Conservation (phyloP, 1,139 yeast genomes). For the Geotrichum restrictum region DNA sequence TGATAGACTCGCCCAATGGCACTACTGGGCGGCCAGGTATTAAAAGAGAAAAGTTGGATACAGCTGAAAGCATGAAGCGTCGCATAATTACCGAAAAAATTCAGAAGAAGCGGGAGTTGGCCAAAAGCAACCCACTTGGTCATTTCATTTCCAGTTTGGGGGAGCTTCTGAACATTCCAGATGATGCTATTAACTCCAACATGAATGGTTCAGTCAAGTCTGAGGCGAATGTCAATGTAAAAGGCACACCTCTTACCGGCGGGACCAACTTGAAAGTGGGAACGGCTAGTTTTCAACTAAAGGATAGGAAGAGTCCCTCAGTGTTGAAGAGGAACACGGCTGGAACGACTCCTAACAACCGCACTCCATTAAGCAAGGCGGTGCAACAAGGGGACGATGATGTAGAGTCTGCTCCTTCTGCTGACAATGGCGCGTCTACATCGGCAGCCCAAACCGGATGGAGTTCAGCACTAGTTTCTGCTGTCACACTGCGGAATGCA, state of each 20-base stretch:
- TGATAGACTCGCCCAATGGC: slow-evolving; percentile 23
- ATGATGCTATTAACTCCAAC: slow-evolving; percentile 27
- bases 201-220: slow-evolving; percentile 22
- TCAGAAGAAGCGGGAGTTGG: slow-evolving; percentile 30
- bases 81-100: slow-evolving; percentile 24
- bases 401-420: too few relatives aligned
- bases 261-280: slow-evolving; percentile 19
- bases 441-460: not conserved
- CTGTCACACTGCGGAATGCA: slow-evolving; percentile 31
- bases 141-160: slow-evolving; percentile 33
- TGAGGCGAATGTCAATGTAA: not conserved
- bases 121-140: slow-evolving; percentile 31
- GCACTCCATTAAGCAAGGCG: too few relatives aligned
- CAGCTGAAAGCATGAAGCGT: slow-evolving; percentile 24
- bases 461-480: slow-evolving; percentile 29
- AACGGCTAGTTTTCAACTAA: not conserved
- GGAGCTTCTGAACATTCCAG: slow-evolving; percentile 32
- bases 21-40: slow-evolving; percentile 20
- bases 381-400: too few relatives aligned
- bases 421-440: too few relatives aligned
- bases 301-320: slow-evolving; percentile 22
- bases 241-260: slow-evolving; percentile 5
- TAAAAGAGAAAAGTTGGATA: slow-evolving; percentile 32
- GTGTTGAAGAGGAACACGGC: slow-evolving; percentile 24
- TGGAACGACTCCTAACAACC: not conserved